Percentiles rank a stretch among this genome's conserved stretches.
phyloP scores from a whole-genome alignment of 495 filamentous ascomycete species.

The Rusavskia elegans region DNA sequence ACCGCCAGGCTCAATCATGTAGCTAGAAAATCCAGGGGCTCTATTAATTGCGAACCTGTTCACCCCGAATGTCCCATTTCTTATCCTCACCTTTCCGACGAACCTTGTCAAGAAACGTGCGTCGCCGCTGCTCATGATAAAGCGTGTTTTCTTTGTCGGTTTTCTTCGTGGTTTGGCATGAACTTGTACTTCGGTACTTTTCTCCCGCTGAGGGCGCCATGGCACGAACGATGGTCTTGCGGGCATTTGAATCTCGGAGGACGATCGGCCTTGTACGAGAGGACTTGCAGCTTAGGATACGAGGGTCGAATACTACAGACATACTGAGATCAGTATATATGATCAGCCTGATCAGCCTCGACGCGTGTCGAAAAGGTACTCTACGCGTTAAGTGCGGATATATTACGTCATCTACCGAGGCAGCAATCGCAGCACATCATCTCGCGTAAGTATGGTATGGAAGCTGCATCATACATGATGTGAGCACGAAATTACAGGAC shows the following conservation, averaged over 20 bases:
- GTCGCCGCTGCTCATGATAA: constrained; percentile 27
- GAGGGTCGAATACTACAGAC: too few relatives aligned
- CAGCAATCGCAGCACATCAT: too few relatives aligned
- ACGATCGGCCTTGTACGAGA: constrained; percentile 1
- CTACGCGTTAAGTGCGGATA: too few relatives aligned
- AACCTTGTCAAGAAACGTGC: constrained; percentile 65
- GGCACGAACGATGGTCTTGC: background rate
- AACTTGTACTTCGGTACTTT: background rate
- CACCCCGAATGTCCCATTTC: constrained; percentile 51
- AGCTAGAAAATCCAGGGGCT: too few relatives aligned
- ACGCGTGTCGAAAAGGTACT: too few relatives aligned
- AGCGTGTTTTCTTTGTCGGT: constrained; percentile 3
- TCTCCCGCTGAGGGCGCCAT: background rate
- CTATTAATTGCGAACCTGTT: constrained; percentile 40
- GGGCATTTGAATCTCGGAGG: constrained; percentile 1
- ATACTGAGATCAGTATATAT: too few relatives aligned
- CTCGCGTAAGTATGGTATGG: too few relatives aligned
- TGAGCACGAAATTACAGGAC: too few relatives aligned
- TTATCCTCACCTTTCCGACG: constrained; percentile 52
- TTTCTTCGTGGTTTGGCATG: constrained; percentile 3
- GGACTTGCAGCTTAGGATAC: background rate
- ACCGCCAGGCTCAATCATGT: background rate
- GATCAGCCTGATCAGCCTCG: too few relatives aligned
- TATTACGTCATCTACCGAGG: too few relatives aligned
- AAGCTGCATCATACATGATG: too few relatives aligned